Percentiles rank a stretch among this genome's conserved stretches.
Conservation (phyloP, 768 basidiomycete genomes). For the Rhizopogon vesiculosus region DNA sequence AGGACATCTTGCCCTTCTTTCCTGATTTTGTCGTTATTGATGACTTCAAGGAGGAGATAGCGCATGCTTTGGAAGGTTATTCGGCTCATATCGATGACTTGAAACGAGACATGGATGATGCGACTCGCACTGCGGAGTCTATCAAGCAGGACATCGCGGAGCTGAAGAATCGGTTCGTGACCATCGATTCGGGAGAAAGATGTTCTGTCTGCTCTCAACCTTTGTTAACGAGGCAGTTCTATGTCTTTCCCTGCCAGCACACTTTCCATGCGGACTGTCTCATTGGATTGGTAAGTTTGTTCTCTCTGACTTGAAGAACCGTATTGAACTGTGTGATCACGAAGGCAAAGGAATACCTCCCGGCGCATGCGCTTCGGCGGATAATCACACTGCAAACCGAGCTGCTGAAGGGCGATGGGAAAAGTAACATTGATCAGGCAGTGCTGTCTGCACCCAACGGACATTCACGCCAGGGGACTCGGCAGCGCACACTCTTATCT, state of each 20-base stretch:
- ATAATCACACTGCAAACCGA: conserved; percentile 85
- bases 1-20: conserved; percentile 99
- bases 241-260: conserved; percentile 98
- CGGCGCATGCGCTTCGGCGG: conserved; percentile 74
- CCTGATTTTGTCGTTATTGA: conserved; percentile 99
- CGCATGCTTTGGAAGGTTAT: conserved; percentile 91
- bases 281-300: conserved; percentile 75
- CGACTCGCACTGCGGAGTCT: conserved; percentile 85
- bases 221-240: conserved; percentile 88
- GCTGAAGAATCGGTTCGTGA: conserved; percentile 86
- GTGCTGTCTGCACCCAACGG: conserved; percentile 26
- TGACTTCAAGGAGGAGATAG: conserved; percentile 99
- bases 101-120: conserved; percentile 95
- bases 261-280: conserved; percentile 97
- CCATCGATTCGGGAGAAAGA: conserved; percentile 81
- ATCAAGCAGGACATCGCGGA: conserved; percentile 90
- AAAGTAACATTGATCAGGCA: conserved; percentile 27
- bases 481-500: conserved; percentile 68
- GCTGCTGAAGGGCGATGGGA: conserved; percentile 55
- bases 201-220: conserved; percentile 78
- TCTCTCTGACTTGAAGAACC: not conserved
- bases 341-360: conserved; percentile 90
- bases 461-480: conserved; percentile 37
- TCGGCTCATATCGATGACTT: conserved; percentile 85
- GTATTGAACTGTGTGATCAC: conserved; percentile 9